Evolutionary conservation across 371 early-diverging fungal genomes (phyloP), one percentile per base, ranked within the genome.

Genomic region (Lichtheimia ornata): DNA sequence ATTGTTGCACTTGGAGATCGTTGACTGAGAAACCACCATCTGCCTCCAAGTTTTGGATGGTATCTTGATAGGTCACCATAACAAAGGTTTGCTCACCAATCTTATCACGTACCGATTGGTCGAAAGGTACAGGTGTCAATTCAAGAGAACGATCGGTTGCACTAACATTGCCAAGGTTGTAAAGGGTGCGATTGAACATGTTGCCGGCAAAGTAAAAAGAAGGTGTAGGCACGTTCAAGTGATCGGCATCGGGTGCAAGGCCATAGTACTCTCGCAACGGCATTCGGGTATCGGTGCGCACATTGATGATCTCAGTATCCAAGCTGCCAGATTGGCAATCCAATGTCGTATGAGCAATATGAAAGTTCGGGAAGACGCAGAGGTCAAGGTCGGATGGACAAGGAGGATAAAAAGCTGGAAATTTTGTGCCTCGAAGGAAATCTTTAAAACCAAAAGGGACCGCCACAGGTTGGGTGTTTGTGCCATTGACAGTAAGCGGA

Each of bases 11-110:
- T 0, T 9, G 6, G 5, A 35, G 11, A 2, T 35, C 35, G 9
- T 35, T 35, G 2, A 11, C 35, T 35, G 35, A 35, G 35, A 35
- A 35, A 9, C 35, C 35, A 35, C 35, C 35, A 4, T 35, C 35
- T 35, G 35, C 6, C 11, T 35, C 35, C 35, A 35, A 9, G 35
- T 35, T 35, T 11, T 35, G 5, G 11, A 35, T 5, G 2, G 35
- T 35, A 9, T 41, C 42, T 54, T 54, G 35, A 22, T 54, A 41
- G 0, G 54, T 11, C 20, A 54, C 12, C n/a, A 52, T 27, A 5
- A 73, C 61, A 60, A 73, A 70, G 3, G 52, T 51, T 40, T 73
- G 73, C 24, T 73, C 63, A 15, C 73, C 70, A 11, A 65, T 64
- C 35, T 63, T 57, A 13, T 47, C 53, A 14, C 67, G 58, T 15